Evolutionary conservation across 768 basidiomycete species (phyloP).

Genomic region (Cystofilobasidium ferigula): DNA sequence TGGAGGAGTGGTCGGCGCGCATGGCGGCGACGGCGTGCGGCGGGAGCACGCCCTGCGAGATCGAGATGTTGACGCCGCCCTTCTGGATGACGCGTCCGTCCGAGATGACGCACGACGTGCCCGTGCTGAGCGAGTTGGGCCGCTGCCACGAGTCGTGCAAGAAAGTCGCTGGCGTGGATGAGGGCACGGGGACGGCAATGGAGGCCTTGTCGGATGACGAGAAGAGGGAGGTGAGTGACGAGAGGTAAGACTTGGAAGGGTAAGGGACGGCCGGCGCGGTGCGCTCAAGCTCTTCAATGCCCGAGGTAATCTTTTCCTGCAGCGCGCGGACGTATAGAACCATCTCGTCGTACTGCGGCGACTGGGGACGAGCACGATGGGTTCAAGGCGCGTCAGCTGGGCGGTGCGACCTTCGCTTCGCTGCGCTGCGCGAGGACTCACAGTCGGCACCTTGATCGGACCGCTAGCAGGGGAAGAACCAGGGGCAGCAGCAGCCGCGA

Average conservation of each 20-base stretch:
- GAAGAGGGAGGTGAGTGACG: background rate
- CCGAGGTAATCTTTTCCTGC: conserved; percentile 19
- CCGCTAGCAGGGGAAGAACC: too few relatives aligned
- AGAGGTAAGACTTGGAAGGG: background rate
- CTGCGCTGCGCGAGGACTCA: background rate
- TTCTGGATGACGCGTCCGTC: conserved; percentile 67
- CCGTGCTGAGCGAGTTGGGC: conserved; percentile 39
- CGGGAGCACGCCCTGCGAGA: conserved; percentile 78
- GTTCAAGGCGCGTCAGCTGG: background rate
- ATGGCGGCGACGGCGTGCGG: conserved; percentile 86
- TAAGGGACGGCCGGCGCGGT: background rate
- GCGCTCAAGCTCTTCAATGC: conserved; percentile 18
- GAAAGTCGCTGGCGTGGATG: conserved; percentile 1
- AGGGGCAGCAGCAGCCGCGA: too few relatives aligned
- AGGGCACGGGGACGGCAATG: background rate
- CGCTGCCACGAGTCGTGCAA: conserved; percentile 25
- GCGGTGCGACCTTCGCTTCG: too few relatives aligned
- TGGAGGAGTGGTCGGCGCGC: conserved; percentile 74
- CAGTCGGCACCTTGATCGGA: background rate
- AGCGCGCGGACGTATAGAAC: conserved; percentile 19
- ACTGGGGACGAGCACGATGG: conserved; percentile 1
- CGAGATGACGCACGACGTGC: conserved; percentile 68
- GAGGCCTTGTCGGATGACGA: background rate
- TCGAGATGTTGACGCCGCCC: conserved; percentile 86
- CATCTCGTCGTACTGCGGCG: conserved; percentile 12